Base-by-base conservation (phyloP, 208 protist genomes). In the Trypanosoma theileri region DNA sequence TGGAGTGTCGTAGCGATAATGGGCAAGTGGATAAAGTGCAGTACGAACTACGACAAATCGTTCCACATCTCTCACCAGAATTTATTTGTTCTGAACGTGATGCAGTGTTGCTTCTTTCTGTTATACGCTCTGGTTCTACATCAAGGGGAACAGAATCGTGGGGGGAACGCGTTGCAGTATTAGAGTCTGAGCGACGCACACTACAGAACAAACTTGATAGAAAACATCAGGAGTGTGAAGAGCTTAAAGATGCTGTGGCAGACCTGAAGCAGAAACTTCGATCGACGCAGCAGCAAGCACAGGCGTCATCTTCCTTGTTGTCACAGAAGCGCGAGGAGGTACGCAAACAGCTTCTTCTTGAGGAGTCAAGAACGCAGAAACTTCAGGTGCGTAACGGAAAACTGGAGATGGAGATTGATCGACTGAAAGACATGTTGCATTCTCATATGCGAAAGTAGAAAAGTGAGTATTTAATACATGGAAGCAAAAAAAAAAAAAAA, bases 281-380 rank as follows among this genome's bases (percentile, higher is more conserved):
- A 31, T 77, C 84, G 1, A 69, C 80, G 22, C 77, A 85, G 55
- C 55, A 82, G 44, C 73, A 90, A 45, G 66, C 80, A 45, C 61
- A 69, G n/a, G 72, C 66, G n/a, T 81, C 73, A n/a, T 65, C 77
- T 9, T 50, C 61, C 44, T 28, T 86, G n/a, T 62, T 93, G 12
- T 83, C 86, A 7, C 81, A 93, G 69, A 60, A 75, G 12, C 55
- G 77, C 0, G 91, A 96, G 68, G 84, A 96, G 75, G 73, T 86
- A 57, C 75, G 88, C 2, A 86, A 84, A 53, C 91, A 93, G 54
- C 75, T 96, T 41, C 66, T 94, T n/a, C 52, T 86, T 56, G 88
- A 93, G 66, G 88, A 96, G 66, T 80, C 77, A 28, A 66, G 85
- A 10, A 79, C 79, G 6, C 73, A 94, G 58, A 92, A 90, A 62